A percentile compares a stretch with the other conserved stretches of the same genome.
These are phyloP conservation scores for Ligustrum vulgare DNA, from an alignment of 257 asterid genomes.

Conservation along the genomic window DNA sequence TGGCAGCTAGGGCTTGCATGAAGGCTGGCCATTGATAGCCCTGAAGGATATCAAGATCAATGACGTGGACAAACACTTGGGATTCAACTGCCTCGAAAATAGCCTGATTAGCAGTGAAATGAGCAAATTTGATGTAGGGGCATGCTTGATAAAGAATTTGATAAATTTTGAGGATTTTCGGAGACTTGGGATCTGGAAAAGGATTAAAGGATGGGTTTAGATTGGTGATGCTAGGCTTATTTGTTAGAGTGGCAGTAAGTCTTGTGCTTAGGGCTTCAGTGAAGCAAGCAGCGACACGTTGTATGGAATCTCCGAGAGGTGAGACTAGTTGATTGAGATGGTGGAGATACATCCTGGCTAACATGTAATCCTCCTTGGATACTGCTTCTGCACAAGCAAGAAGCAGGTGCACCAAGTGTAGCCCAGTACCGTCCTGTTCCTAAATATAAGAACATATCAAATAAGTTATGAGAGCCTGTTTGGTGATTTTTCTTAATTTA, in stretches of 20 bases:
- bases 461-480: too few species aligned
- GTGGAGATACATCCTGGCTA: constrained; percentile 70
- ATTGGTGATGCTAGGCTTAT: constrained; percentile 51
- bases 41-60: constrained; percentile 82
- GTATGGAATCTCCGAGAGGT: constrained; percentile 83
- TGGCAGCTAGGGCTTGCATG: constrained; percentile 84
- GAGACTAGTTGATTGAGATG: constrained; percentile 70
- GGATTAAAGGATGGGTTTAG: constrained; percentile 52
- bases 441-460: constrained; percentile 3
- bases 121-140: constrained; percentile 82
- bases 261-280: constrained; percentile 72
- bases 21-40: constrained; percentile 96
- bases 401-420: constrained; percentile 76
- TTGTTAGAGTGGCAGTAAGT: constrained; percentile 61
- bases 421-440: constrained; percentile 72
- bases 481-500: too few species aligned
- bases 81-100: constrained; percentile 81
- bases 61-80: constrained; percentile 71
- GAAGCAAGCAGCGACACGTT: constrained; percentile 78
- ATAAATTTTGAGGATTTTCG: constrained; percentile 77
- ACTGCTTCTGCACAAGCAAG: constrained; percentile 87
- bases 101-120: constrained; percentile 86
- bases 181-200: constrained; percentile 56
- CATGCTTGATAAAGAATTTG: constrained; percentile 90
- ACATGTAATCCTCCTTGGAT: constrained; percentile 78